phyloP scores from a whole-genome alignment of 257 asterid species.

The Scutellaria barbata region DNA sequence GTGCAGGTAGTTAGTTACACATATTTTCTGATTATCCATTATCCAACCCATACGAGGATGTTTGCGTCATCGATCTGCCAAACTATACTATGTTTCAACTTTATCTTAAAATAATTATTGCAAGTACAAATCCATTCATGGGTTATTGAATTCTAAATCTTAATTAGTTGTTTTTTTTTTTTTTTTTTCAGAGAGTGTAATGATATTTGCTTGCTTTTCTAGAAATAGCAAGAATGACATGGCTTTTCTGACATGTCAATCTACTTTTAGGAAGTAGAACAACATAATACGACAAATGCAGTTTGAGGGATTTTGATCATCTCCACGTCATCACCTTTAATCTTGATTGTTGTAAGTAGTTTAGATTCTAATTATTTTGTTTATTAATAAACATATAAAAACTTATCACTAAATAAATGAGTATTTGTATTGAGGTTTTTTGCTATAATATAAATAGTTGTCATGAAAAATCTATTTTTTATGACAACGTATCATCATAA shows the following conservation, averaged over 20 bases:
- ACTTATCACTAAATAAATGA: no score
- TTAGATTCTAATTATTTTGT: neutral
- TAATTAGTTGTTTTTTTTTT: neutral
- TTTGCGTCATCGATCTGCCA: constrained; percentile 24
- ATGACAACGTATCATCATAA: no score
- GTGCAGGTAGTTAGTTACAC: no score
- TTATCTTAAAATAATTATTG: neutral
- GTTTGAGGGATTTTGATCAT: constrained; percentile 32
- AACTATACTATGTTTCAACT: neutral
- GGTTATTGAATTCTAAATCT: neutral
- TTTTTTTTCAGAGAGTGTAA: neutral
- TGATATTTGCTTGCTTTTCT: constrained; percentile 27
- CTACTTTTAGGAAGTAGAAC: constrained; percentile 24
- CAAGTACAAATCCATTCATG: constrained; percentile 26
- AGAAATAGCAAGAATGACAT: constrained; percentile 32
- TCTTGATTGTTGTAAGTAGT: neutral
- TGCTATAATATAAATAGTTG: no score
- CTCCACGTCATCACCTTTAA: constrained; percentile 32
- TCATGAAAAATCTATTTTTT: no score
- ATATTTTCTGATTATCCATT: neutral
- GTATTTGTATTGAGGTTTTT: no score
- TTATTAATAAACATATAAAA: no score
- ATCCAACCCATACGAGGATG: constrained; percentile 28
- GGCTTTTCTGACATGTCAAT: constrained; percentile 18
- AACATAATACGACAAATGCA: neutral